Evolutionary conservation across 805 yeast genomes (phyloP).

Genomic region (Wickerhamiella australiensis): DNA sequence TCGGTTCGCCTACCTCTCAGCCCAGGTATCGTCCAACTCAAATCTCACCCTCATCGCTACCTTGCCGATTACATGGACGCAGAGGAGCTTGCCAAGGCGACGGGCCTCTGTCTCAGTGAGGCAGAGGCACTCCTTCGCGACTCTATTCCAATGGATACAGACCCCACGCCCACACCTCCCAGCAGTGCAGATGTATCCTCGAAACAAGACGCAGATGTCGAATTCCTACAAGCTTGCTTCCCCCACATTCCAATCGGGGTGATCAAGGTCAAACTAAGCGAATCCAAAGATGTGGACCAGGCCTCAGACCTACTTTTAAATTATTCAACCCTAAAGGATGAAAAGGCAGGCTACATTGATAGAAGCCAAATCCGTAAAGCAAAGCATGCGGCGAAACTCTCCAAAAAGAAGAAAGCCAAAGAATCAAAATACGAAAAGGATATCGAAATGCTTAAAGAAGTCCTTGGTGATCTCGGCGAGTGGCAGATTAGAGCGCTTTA

Average conservation of each 20-base stretch:
- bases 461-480: not conserved
- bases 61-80: slow-evolving; percentile 1
- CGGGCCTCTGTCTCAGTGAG: slow-evolving; percentile 9
- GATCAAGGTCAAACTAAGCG: not conserved
- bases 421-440: not conserved
- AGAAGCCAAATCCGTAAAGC: not conserved
- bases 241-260: slow-evolving; percentile 10
- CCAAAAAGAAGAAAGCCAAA: not conserved
- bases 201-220: not conserved
- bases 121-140: slow-evolving; percentile 3
- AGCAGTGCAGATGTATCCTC: not conserved
- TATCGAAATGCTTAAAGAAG: not conserved
- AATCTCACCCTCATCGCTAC: not conserved
- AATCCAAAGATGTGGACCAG: slow-evolving; percentile 10
- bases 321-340: slow-evolving; percentile 9
- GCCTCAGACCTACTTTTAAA: slow-evolving; percentile 16
- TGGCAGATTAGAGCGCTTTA: not conserved
- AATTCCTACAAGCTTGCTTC: slow-evolving; percentile 12
- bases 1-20: too few relatives aligned
- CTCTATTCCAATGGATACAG: not conserved
- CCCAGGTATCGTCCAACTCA: too few relatives aligned
- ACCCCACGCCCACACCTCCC: not conserved
- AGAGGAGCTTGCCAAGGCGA: slow-evolving; percentile 2
- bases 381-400: not conserved
- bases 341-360: slow-evolving; percentile 9